phyloP scores from a whole-genome alignment of 2,329 filamentous ascomycete genomes.

The Trichophyton simii region DNA sequence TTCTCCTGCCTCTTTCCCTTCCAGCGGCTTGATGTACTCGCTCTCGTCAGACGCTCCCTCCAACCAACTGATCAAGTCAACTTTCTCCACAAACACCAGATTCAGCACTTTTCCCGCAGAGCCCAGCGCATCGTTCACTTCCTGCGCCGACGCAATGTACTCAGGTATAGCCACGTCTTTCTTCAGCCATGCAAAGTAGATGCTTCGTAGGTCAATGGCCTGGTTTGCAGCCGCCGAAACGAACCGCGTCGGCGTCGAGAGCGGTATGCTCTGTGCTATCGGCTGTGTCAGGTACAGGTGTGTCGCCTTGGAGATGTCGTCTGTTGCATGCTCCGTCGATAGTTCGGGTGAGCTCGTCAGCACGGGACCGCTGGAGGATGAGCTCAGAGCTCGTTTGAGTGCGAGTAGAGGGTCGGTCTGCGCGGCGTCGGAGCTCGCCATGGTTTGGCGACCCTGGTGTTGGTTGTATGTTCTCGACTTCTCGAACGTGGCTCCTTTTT shows the following conservation, averaged over 20 bases:
- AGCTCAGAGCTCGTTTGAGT: conserved; percentile 68
- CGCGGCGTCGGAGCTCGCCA: conserved; percentile 31
- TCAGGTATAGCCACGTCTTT: conserved; percentile 80
- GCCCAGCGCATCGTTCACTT: conserved; percentile 63
- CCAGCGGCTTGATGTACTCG: conserved; percentile 80
- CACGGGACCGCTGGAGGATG: conserved; percentile 52
- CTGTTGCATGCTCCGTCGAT: conserved; percentile 47
- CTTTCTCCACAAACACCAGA: conserved; percentile 76
- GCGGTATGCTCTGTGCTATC: conserved; percentile 49
- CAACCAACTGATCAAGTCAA: conserved; percentile 88
- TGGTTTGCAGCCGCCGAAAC: conserved; percentile 54
- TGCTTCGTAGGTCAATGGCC: conserved; percentile 75
- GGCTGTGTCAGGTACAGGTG: conserved; percentile 61
- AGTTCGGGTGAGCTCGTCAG: conserved; percentile 58
- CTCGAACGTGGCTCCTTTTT: neutral
- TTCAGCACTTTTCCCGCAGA: conserved; percentile 55
- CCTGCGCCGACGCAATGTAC: conserved; percentile 73
- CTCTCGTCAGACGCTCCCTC: conserved; percentile 80
- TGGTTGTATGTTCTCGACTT: neutral
- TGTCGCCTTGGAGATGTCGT: conserved; percentile 60
- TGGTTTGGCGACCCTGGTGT: neutral
- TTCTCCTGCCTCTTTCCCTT: conserved; percentile 44
- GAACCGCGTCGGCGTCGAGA: conserved; percentile 72
- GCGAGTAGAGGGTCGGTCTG: conserved; percentile 65
- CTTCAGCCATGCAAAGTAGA: conserved; percentile 94